phyloP scores from a whole-genome alignment of 495 filamentous ascomycete species.

The Aspergillus taichungensis region DNA sequence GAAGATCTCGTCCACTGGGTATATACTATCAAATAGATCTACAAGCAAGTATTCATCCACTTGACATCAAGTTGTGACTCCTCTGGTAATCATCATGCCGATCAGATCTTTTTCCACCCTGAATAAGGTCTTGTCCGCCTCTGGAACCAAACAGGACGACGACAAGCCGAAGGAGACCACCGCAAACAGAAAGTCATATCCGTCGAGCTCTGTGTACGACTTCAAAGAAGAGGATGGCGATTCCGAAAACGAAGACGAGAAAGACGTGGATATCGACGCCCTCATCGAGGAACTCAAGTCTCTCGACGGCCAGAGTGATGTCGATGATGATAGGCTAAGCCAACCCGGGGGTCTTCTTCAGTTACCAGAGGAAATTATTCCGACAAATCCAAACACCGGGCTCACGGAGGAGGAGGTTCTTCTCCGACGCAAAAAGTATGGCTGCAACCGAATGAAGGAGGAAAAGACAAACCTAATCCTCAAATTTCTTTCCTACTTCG shows the following conservation, averaged over 20 bases:
- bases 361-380: slow-evolving; percentile 57
- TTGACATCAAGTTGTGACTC: too few species aligned
- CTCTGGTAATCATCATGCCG: too few species aligned
- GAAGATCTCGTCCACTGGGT: too few species aligned
- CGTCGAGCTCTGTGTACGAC: neutral
- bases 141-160: too few species aligned
- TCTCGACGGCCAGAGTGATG: slow-evolving; percentile 59
- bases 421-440: slow-evolving; percentile 65
- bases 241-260: slow-evolving; percentile 54
- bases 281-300: slow-evolving; percentile 77
- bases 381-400: slow-evolving; percentile 62
- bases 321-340: slow-evolving; percentile 36
- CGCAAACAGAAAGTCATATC: neutral
- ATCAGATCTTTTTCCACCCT: too few species aligned
- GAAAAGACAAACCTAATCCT: slow-evolving; percentile 77
- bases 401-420: slow-evolving; percentile 63
- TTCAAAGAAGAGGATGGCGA: slow-evolving; percentile 24
- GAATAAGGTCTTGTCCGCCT: too few species aligned
- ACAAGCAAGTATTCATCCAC: too few species aligned
- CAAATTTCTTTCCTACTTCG: slow-evolving; percentile 78
- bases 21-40: too few species aligned
- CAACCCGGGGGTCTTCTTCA: slow-evolving; percentile 26
- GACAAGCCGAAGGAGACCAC: neutral
- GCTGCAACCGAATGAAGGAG: slow-evolving; percentile 82
- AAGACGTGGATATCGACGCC: slow-evolving; percentile 65